Evolutionary conservation across 2,329 filamentous ascomycete genomes (phyloP), one percentile per base, ranked within the genome.

Genomic region (Cucurbitaria berberidis): DNA sequence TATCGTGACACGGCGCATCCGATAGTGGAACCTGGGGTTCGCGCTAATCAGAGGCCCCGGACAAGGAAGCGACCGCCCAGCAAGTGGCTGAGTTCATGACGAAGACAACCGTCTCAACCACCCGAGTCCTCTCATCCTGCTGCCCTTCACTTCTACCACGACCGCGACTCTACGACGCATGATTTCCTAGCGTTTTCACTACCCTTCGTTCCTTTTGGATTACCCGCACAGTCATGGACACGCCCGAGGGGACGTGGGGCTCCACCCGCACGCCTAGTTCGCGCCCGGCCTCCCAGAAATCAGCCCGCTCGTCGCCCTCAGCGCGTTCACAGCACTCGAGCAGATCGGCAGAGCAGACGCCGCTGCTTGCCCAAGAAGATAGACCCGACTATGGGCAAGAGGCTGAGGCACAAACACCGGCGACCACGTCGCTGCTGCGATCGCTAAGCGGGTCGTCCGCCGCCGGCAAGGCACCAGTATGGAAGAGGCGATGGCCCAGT

Each of bases 401-500:
- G 19, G 48, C 52, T 11, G 54, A 56, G 16, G 53, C 49, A 38
- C 59, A 53, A 21, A 69, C 74, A 16, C 65, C 72, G 16, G 74
- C 74, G 15, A 68, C 70, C 19, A 66, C 69, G n/a, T 72, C 74
- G 43, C 55, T 77, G 55, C 59, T 76, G 41, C 69, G 66, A 22
- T 69, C 72, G 29, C 60, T 76, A 41, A 69, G 66, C 55, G 63
- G 62, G 47, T 65, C 64, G 48, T 57, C 55, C 4, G 52, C 44
- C 55, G 60, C 48, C 68, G 58, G 53, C 54, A 70, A 69, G 51
- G 58, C 44, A 27, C 62, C 68, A 30, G 43, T 66, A 22, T 73
- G 76, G 51, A 74, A 76, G 59, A 78, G 80, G 60, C 80, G 87
- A 77, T 96, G 91, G 91, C 88, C 91, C 8, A 93, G 89, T 32